phyloP scores from a whole-genome alignment of 805 yeast species.

The Saccharomyces kudriavzevii region DNA sequence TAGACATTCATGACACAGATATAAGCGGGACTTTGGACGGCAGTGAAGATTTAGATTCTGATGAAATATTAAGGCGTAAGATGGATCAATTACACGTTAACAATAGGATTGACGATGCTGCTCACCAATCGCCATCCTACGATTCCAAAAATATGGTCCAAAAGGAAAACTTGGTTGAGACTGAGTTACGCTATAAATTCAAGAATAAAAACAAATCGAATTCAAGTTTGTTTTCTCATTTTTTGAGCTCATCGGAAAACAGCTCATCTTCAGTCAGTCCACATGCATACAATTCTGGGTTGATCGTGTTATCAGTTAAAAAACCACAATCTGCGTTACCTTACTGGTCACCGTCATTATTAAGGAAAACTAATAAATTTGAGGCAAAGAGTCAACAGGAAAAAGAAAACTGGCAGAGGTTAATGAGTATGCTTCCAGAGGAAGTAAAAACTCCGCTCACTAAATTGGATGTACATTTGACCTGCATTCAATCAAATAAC shows the following conservation, averaged over 20 bases:
- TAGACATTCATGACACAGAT: conserved; percentile 24
- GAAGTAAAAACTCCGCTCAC: conserved; percentile 24
- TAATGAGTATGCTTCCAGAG: conserved; percentile 23
- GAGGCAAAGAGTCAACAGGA: conserved; percentile 30
- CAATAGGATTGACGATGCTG: conserved; percentile 13
- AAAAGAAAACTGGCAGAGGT: conserved; percentile 29
- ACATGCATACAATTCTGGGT: conserved; percentile 20
- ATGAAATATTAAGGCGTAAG: conserved; percentile 23
- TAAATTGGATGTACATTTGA: conserved; percentile 25
- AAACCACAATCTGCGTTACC: conserved; percentile 33
- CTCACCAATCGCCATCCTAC: conserved; percentile 5
- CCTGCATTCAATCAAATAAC: conserved; percentile 29
- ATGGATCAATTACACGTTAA: conserved; percentile 24
- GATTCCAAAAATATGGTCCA: conserved; percentile 9
- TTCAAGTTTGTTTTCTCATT: conserved; percentile 19
- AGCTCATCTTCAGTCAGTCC: conserved; percentile 6
- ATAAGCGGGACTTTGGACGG: conserved; percentile 22
- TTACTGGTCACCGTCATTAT: conserved; percentile 32
- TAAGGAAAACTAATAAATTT: conserved; percentile 31
- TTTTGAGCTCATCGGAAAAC: conserved; percentile 6
- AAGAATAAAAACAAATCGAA: conserved; percentile 17
- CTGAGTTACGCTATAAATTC: conserved; percentile 25
- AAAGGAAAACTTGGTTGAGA: conserved; percentile 14
- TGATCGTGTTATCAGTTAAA: conserved; percentile 24
- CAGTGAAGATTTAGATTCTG: conserved; percentile 15